Conservation (phyloP, 2,329 filamentous ascomycete species). For the Ascochyta pisi region DNA sequence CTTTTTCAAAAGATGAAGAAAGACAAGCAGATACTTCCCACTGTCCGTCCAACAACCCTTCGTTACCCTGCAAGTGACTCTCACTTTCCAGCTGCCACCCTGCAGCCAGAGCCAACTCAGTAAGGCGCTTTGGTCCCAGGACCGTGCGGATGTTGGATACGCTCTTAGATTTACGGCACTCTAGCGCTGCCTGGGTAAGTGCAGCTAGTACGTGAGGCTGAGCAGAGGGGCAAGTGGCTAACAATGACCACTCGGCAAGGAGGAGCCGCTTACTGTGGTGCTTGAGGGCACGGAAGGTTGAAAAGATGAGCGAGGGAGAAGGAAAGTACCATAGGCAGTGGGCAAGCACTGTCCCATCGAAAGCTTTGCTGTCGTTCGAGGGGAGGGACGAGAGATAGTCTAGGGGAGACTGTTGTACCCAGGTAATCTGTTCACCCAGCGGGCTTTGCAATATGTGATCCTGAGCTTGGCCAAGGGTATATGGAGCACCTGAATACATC, state of each 20-base stretch:
- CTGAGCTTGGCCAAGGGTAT: constrained; percentile 60
- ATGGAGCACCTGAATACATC: constrained; percentile 41
- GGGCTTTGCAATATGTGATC: constrained; percentile 50
- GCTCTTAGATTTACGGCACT: constrained; percentile 51
- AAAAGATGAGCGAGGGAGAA: constrained; percentile 44
- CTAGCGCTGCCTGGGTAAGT: constrained; percentile 54
- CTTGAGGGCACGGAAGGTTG: constrained; percentile 49
- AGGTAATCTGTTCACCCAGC: constrained; percentile 55
- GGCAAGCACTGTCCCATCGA: constrained; percentile 57
- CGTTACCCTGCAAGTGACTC: constrained; percentile 44
- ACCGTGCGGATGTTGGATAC: constrained; percentile 58
- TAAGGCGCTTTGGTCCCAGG: constrained; percentile 54
- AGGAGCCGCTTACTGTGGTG: constrained; percentile 48
- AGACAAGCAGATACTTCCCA: constrained; percentile 32
- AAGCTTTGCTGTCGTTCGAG: constrained; percentile 29
- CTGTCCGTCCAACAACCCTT: constrained; percentile 57
- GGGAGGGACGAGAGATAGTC: constrained; percentile 28
- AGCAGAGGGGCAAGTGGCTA: constrained; percentile 49
- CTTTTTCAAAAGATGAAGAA: constrained; percentile 18
- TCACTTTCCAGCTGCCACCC: constrained; percentile 52
- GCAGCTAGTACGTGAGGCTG: constrained; percentile 61
- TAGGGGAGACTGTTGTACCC: constrained; percentile 50
- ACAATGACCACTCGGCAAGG: constrained; percentile 58
- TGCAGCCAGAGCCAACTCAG: constrained; percentile 40
- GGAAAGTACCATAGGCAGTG: constrained; percentile 65